Evolutionary conservation across 805 yeast genomes (phyloP).

Genomic region (Ogataea nonfermentans): DNA sequence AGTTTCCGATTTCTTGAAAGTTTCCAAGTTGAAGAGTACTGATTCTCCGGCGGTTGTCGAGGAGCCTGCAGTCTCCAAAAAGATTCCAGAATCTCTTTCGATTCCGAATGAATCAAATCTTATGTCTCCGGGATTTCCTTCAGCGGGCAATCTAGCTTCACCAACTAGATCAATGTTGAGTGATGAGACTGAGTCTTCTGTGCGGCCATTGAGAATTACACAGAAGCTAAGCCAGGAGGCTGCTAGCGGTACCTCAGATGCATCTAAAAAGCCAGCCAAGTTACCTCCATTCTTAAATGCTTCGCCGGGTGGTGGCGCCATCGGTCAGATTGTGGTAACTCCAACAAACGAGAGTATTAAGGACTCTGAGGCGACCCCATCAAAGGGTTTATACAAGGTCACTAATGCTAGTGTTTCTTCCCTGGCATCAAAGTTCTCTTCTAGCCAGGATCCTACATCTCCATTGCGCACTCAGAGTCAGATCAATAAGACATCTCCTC

Average conservation of each 20-base stretch:
- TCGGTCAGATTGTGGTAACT: conserved; percentile 20
- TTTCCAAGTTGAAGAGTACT: conserved; percentile 41
- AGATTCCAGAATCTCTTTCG: not conserved
- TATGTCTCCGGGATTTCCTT: not conserved
- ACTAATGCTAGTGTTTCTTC: conserved; percentile 27
- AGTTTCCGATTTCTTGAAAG: conserved; percentile 58
- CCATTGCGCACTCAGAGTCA: conserved; percentile 13
- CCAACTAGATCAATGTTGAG: conserved; percentile 16
- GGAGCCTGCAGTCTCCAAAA: not conserved
- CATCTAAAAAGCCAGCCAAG: conserved; percentile 11
- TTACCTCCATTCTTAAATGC: conserved; percentile 6
- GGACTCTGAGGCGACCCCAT: conserved; percentile 12
- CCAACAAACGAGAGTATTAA: conserved; percentile 13
- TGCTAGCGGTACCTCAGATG: conserved; percentile 20
- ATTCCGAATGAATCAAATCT: not conserved
- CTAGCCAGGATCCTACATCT: conserved; percentile 19
- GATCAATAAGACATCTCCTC: conserved; percentile 19
- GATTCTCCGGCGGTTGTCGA: conserved; percentile 4
- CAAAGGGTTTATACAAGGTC: conserved; percentile 16
- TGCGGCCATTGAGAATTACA: conserved; percentile 68
- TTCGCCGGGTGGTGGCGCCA: conserved; percentile 9
- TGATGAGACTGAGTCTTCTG: conserved; percentile 40
- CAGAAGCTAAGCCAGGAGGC: conserved; percentile 42
- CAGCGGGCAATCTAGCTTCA: conserved; percentile 3
- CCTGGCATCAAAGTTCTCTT: conserved; percentile 31